Base-by-base conservation (phyloP, 441 rosid species). In the Hypseocharis bilobata region DNA sequence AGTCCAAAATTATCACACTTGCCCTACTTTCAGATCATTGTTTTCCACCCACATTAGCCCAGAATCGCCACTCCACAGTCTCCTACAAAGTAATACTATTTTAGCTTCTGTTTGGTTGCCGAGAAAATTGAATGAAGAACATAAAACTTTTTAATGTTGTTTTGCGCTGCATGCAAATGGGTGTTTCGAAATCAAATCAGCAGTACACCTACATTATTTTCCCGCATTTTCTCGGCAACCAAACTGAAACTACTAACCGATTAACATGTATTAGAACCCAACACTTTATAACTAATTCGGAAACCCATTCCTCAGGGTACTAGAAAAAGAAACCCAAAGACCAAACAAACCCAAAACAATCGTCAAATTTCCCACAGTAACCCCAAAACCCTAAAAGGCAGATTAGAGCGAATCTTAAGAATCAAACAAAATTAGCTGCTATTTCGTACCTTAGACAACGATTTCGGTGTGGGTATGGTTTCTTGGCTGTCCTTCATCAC, bases 401-500 rank as follows among this genome's bases (percentile, higher is more conserved):
- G 26, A 34, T 28, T 36, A 25, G 6, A 28, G 22, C 16, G 28
- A 10, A 62, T 20, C 3, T 16, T 22, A 47, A 17, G 11, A 65
- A 27, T 1, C 3, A 19, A 30, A 7, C 65, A 63, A 54, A 27
- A 13, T 13, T 38, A 6, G 3, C 29, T 67, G 34, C 25, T 16
- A 65, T 25, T 67, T 72, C 74, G 25, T 74, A 73, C 76, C 72
- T 72, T 70, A 64, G 80, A 26, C 72, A 75, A 25, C 52, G 79
- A 57, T 73, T 77, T 76, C 57, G 81, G 83, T 28, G 57, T 51
- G 65, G 81, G 83, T 28, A 28, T 51, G 65, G 78, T 73, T 63
- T 36, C 79, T 1, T 58, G 78, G 26, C 60, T 73, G 5, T 65
- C 81, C 40, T 68, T 80, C 70, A 27, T 45, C 71, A 54, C 45